phyloP scores from a whole-genome alignment of 129 eudicot species.

The Sambucus nigra region DNA sequence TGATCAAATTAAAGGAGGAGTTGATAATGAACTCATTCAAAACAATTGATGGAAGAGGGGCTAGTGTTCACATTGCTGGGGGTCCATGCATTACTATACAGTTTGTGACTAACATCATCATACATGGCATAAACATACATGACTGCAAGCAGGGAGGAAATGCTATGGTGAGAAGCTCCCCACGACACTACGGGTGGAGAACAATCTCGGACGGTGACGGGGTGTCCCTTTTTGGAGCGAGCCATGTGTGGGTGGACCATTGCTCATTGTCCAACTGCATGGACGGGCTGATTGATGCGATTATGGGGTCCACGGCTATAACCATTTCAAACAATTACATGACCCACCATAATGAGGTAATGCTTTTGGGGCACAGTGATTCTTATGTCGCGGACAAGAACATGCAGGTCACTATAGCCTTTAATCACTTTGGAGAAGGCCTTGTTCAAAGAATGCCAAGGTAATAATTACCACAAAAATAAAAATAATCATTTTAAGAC shows the following conservation, averaged over 20 bases:
- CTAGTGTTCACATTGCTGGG: constrained; percentile 75
- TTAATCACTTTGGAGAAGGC: constrained; percentile 87
- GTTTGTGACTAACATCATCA: constrained; percentile 58
- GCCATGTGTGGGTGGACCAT: constrained; percentile 84
- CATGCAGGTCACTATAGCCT: constrained; percentile 83
- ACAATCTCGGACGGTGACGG: constrained; percentile 75
- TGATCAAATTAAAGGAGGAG: constrained; percentile 50
- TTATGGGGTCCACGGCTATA: constrained; percentile 73
- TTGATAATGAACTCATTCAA: constrained; percentile 65
- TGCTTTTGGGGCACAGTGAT: constrained; percentile 82
- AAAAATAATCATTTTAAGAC: no score
- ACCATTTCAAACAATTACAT: constrained; percentile 62
- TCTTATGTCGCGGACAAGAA: constrained; percentile 51
- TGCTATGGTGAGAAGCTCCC: constrained; percentile 59
- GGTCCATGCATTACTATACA: constrained; percentile 77
- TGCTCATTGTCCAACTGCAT: constrained; percentile 65
- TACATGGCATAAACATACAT: constrained; percentile 59
- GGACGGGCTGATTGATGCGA: constrained; percentile 72
- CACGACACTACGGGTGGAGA: constrained; percentile 66
- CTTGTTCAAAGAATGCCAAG: constrained; percentile 88
- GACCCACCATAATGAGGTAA: constrained; percentile 81
- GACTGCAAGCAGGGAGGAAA: constrained; percentile 59
- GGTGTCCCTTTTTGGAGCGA: constrained; percentile 73
- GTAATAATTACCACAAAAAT: constrained; percentile 16
- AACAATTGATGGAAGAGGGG: constrained; percentile 81